phyloP scores from a whole-genome alignment of 139 green algal genomes.

The Chlamydomonas schloesseri region DNA sequence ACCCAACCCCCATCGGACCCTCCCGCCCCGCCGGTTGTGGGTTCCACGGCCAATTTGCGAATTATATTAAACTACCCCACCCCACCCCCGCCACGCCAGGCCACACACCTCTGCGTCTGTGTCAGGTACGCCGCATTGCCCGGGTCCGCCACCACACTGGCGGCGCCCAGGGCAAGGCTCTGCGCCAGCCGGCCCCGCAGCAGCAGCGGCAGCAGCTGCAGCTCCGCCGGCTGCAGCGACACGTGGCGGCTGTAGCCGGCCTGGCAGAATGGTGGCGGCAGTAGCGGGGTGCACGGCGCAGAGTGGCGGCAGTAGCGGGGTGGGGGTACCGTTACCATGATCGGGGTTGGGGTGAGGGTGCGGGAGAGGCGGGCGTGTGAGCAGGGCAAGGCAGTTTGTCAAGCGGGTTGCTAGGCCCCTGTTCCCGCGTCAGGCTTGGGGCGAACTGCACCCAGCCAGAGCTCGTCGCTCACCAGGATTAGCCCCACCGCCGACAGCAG shows the following conservation, averaged over 20 bases:
- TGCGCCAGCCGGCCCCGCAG: constrained; percentile 29
- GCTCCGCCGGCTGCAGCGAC: constrained; percentile 1
- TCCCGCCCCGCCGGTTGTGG: too few relatives aligned
- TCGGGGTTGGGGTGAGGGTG: too few relatives aligned
- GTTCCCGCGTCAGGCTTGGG: too few relatives aligned
- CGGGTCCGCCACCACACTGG: constrained; percentile 15
- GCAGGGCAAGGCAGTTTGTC: too few relatives aligned
- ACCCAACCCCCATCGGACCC: too few relatives aligned
- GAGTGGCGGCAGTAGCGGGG: not conserved
- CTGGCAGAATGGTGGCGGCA: too few relatives aligned
- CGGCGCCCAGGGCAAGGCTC: constrained; percentile 39
- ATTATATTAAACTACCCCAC: not conserved
- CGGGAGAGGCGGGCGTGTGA: not conserved
- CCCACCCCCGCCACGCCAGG: not conserved
- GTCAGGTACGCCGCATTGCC: constrained; percentile 28
- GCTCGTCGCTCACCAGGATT: not conserved
- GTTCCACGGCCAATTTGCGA: too few relatives aligned
- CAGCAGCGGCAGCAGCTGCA: constrained; percentile 32
- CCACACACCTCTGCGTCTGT: constrained; percentile 8
- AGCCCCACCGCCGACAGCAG: not conserved
- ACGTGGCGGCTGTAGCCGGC: constrained; percentile 5
- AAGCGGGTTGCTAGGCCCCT: too few relatives aligned
- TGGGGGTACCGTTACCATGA: not conserved
- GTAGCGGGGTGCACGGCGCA: too few relatives aligned
- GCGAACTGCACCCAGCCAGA: too few relatives aligned